phyloP scores from a whole-genome alignment of 352 stramenopile genomes.

The Salisapilia sapeloensis region DNA sequence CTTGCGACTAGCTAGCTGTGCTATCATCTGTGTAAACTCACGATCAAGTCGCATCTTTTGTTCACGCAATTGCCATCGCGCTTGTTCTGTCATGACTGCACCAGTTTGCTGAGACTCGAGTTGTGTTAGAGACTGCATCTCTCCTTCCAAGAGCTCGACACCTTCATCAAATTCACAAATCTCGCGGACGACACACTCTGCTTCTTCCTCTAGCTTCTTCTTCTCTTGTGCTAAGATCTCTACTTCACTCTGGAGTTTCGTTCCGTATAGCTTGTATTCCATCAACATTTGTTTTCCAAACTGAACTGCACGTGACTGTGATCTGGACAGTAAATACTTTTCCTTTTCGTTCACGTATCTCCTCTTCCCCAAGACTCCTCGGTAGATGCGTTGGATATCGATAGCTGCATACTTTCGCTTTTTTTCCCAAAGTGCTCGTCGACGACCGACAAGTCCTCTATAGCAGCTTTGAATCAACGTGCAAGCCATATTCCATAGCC shows the following conservation, averaged over 20 bases:
- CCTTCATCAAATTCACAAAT: conserved; percentile 90
- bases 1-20: conserved; percentile 87
- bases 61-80: conserved; percentile 76
- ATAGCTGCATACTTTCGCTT: conserved; percentile 35
- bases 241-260: conserved; percentile 88
- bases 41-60: conserved; percentile 90
- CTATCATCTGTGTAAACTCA: conserved; percentile 89
- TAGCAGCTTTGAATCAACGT: conserved; percentile 70
- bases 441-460: conserved; percentile 36
- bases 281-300: conserved; percentile 91
- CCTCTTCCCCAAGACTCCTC: conserved; percentile 70
- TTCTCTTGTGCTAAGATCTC: conserved; percentile 84
- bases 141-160: conserved; percentile 77
- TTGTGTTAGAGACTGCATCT: conserved; percentile 86
- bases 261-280: conserved; percentile 91
- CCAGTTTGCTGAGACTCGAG: conserved; percentile 78
- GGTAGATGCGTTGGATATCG: conserved; percentile 79
- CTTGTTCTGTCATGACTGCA: conserved; percentile 69
- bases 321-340: conserved; percentile 89
- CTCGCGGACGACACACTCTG: conserved; percentile 82
- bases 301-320: conserved; percentile 87
- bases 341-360: conserved; percentile 77
- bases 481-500: conserved; percentile 29
- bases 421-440: conserved; percentile 26
- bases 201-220: conserved; percentile 67